Evolutionary conservation across 306 rosid species (phyloP).

Genomic region (Corylus avellana): DNA sequence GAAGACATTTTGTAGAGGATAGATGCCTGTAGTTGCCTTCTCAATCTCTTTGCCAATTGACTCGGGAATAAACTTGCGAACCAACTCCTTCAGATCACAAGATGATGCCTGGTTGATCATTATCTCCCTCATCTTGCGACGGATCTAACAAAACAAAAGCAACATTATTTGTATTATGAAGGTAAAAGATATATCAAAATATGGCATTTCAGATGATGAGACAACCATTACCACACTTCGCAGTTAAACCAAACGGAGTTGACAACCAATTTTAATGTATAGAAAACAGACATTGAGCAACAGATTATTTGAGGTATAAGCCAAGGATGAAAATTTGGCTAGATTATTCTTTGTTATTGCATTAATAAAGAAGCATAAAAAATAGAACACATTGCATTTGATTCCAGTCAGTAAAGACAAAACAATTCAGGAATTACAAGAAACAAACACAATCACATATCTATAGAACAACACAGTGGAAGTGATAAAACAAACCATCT

Average conservation of each 20-base stretch:
- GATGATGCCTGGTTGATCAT: constrained; percentile 78
- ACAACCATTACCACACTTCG: background rate
- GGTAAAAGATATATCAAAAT: background rate
- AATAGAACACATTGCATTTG: background rate
- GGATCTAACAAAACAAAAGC: constrained; percentile 51
- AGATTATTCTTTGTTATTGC: background rate
- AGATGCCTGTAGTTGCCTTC: constrained; percentile 78
- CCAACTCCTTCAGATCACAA: constrained; percentile 88
- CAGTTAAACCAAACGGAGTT: background rate
- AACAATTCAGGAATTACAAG: background rate
- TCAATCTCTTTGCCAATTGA: constrained; percentile 89
- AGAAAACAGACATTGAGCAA: background rate
- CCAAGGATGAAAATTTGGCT: background rate
- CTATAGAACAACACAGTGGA: background rate
- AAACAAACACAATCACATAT: background rate
- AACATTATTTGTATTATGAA: background rate
- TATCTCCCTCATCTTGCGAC: constrained; percentile 91
- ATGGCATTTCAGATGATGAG: background rate
- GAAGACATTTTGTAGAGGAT: constrained; percentile 82
- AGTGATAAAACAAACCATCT: background rate
- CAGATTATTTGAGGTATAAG: background rate
- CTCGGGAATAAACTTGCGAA: constrained; percentile 85
- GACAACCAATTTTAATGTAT: background rate
- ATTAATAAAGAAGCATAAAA: background rate
- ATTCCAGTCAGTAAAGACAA: background rate